A percentile compares a stretch with the other conserved stretches of the same genome.
Evolutionary conservation across 805 yeast species (phyloP).

Genomic region (Saturnispora zaruensis): DNA sequence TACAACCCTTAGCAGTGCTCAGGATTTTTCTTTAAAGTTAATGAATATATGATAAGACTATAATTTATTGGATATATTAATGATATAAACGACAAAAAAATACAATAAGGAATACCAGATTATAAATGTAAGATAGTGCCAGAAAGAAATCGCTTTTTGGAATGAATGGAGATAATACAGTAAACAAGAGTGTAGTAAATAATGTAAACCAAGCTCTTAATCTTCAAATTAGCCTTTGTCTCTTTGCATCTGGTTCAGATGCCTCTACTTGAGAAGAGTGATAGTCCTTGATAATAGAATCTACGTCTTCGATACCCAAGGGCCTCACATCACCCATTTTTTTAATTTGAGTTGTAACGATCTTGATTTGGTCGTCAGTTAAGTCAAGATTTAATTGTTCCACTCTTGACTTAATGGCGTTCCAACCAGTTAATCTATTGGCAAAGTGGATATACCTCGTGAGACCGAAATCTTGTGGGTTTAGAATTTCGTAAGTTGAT

Average conservation of each 20-base stretch:
- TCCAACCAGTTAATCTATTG: constrained; percentile 55
- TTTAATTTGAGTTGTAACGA: constrained; percentile 46
- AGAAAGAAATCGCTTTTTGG: background rate
- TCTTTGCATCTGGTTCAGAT: constrained; percentile 13
- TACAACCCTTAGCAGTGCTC: background rate
- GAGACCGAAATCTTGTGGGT: constrained; percentile 50
- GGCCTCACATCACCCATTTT: constrained; percentile 53
- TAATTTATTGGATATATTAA: background rate
- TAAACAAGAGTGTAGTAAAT: background rate
- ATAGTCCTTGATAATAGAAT: constrained; percentile 48
- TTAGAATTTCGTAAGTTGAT: constrained; percentile 52
- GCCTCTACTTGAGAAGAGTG: constrained; percentile 27
- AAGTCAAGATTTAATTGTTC: constrained; percentile 49
- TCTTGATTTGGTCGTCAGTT: constrained; percentile 50
- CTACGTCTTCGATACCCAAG: constrained; percentile 52
- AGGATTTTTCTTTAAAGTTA: no score
- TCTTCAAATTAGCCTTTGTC: constrained; percentile 15
- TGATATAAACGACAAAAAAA: background rate
- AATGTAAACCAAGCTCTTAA: background rate
- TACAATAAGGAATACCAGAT: background rate
- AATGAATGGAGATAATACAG: background rate
- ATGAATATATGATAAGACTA: background rate
- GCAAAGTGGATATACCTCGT: constrained; percentile 57
- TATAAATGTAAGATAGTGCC: background rate
- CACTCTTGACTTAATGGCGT: constrained; percentile 52